phyloP scores from a whole-genome alignment of 2,329 filamentous ascomycete genomes.

The Diaporthe nobilis region DNA sequence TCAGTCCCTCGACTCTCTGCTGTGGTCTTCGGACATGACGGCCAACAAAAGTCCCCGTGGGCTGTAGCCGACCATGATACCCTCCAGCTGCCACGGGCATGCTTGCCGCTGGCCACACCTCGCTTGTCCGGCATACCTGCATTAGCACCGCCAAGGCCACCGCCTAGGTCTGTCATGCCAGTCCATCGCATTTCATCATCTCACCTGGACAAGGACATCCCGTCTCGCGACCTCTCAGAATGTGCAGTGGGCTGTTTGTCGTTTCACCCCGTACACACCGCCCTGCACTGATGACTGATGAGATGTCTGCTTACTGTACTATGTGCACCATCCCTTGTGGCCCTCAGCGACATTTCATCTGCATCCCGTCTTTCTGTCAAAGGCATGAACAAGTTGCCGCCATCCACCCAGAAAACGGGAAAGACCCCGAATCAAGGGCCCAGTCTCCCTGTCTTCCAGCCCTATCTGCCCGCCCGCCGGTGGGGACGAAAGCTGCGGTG shows the following conservation, averaged over 20 bases:
- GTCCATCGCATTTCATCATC: slow-evolving; percentile 21
- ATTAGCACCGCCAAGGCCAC: slow-evolving; percentile 30
- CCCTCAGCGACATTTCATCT: neutral
- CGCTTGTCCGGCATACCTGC: slow-evolving; percentile 16
- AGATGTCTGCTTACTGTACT: slow-evolving; percentile 11
- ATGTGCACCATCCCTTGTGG: neutral
- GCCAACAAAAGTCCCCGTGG: neutral
- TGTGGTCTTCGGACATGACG: neutral
- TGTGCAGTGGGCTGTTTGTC: slow-evolving; percentile 13
- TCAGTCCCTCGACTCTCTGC: neutral
- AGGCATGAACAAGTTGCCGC: slow-evolving; percentile 9
- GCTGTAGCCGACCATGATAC: neutral
- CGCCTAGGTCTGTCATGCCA: slow-evolving; percentile 17
- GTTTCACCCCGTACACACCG: slow-evolving; percentile 28
- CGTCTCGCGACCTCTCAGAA: neutral
- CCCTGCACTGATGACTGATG: slow-evolving; percentile 18
- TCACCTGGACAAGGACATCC: slow-evolving; percentile 28
- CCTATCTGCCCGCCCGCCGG: slow-evolving; percentile 2
- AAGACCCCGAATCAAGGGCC: slow-evolving; percentile 21
- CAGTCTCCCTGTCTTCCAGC: neutral
- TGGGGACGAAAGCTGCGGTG: slow-evolving; percentile 31
- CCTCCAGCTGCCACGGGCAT: neutral
- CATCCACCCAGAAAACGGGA: slow-evolving; percentile 15
- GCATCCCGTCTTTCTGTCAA: neutral
- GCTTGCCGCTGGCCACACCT: neutral